Percentiles rank a stretch among this genome's conserved stretches.
phyloP scores from a whole-genome alignment of 257 asterid species.

The Echites panduratus region DNA sequence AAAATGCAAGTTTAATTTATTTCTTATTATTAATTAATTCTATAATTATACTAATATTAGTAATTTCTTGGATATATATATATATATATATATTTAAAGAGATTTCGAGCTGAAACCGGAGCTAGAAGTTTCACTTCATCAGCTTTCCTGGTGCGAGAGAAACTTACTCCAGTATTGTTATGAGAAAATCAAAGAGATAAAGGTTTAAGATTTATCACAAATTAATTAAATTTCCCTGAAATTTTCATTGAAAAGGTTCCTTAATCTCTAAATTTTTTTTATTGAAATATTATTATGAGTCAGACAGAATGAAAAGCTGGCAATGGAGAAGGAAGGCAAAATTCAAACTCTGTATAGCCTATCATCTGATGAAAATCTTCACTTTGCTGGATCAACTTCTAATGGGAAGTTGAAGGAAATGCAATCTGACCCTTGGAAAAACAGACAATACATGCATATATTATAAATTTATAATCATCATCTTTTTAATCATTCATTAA shows the following conservation, averaged over 20 bases:
- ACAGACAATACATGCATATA: neutral
- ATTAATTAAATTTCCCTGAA: too few species aligned
- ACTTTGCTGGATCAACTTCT: neutral
- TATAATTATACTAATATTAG: too few species aligned
- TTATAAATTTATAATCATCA: neutral
- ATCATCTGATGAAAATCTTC: neutral
- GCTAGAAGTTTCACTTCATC: constrained; percentile 51
- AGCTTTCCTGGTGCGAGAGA: constrained; percentile 56
- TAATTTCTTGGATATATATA: neutral
- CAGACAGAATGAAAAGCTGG: neutral
- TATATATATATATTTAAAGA: too few species aligned
- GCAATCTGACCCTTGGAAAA: neutral
- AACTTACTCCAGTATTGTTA: constrained; percentile 40
- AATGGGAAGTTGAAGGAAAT: too few species aligned
- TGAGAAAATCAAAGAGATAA: constrained; percentile 16
- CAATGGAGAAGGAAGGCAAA: neutral
- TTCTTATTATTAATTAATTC: neutral
- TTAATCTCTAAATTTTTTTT: too few species aligned
- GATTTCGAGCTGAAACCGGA: constrained; percentile 41
- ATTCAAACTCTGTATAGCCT: neutral
- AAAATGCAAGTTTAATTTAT: neutral
- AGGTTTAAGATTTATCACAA: too few species aligned
- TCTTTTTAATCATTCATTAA: too few species aligned
- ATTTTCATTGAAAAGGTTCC: too few species aligned
- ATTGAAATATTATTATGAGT: neutral